Evolutionary conservation across 495 filamentous ascomycete species (phyloP).

Genomic region (Penicillium chermesinum): DNA sequence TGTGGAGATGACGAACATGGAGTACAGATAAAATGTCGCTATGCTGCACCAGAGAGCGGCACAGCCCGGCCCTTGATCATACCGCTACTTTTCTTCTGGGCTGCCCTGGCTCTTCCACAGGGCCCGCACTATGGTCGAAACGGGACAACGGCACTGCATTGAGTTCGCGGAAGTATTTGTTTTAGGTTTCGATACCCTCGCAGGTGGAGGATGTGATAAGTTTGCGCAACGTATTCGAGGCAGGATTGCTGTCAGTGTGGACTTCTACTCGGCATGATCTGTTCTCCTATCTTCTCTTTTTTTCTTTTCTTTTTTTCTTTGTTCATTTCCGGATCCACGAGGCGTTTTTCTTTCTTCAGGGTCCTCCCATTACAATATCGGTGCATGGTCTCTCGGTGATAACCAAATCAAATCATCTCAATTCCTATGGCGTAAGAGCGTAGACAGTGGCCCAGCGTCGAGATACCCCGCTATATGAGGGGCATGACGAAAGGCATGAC

Average conservation of each 20-base stretch:
- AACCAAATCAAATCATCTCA: conserved; percentile 14
- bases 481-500: background rate
- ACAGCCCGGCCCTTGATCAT: background rate
- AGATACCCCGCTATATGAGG: background rate
- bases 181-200: no score
- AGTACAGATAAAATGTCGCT: conserved; percentile 31
- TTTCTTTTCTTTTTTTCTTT: conserved; percentile 9
- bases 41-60: background rate
- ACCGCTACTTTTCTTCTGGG: background rate
- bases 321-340: conserved; percentile 19
- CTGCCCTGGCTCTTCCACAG: background rate
- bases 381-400: conserved; percentile 21
- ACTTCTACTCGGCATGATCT: no score
- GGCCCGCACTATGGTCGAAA: no score
- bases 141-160: no score
- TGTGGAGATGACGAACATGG: conserved; percentile 53
- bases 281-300: background rate
- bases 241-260: background rate
- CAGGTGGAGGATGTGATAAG: background rate
- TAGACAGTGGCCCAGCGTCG: background rate
- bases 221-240: background rate
- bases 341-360: conserved; percentile 21
- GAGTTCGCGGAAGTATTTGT: no score
- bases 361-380: conserved; percentile 14
- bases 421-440: background rate